Percentiles rank a stretch among this genome's conserved stretches.
phyloP scores from a whole-genome alignment of 1,284 basidiomycete species.

The Laetiporus sulphureus region DNA sequence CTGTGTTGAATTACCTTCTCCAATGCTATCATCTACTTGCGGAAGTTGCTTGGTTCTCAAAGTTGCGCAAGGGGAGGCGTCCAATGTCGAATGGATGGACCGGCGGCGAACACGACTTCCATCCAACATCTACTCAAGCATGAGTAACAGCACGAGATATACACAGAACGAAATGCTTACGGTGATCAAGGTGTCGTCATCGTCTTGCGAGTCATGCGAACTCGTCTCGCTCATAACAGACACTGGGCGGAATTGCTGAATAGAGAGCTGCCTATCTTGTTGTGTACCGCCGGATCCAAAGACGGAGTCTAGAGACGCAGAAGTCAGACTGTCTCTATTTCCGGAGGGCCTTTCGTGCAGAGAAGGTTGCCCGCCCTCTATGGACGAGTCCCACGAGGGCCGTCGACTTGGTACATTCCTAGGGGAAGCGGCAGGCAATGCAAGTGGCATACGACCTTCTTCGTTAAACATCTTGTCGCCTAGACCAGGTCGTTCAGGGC shows the following conservation, averaged over 20 bases:
- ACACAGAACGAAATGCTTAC: no score
- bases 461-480: conserved; percentile 86
- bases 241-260: conserved; percentile 50
- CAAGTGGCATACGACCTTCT: conserved; percentile 52
- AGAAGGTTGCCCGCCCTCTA: conserved; percentile 24
- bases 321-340: conserved; percentile 45
- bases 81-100: conserved; percentile 59
- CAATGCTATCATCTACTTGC: no score
- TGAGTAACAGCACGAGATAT: no score
- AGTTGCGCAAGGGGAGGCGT: conserved; percentile 64
- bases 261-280: conserved; percentile 19
- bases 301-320: conserved; percentile 53
- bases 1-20: no score
- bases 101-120: conserved; percentile 64
- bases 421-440: conserved; percentile 66
- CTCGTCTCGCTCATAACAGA: conserved; percentile 54
- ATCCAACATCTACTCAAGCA: conserved; percentile 70
- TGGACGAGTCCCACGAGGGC: conserved; percentile 19
- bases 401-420: conserved; percentile 31
- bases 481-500: conserved; percentile 64
- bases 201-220: conserved; percentile 44
- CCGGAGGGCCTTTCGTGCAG: conserved; percentile 58
- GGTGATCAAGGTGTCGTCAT: conserved; percentile 76
- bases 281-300: conserved; percentile 48
- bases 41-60: no score